Evolutionary conservation across 2,329 filamentous ascomycete species (phyloP).

Genomic region (Laburnicola sp.): DNA sequence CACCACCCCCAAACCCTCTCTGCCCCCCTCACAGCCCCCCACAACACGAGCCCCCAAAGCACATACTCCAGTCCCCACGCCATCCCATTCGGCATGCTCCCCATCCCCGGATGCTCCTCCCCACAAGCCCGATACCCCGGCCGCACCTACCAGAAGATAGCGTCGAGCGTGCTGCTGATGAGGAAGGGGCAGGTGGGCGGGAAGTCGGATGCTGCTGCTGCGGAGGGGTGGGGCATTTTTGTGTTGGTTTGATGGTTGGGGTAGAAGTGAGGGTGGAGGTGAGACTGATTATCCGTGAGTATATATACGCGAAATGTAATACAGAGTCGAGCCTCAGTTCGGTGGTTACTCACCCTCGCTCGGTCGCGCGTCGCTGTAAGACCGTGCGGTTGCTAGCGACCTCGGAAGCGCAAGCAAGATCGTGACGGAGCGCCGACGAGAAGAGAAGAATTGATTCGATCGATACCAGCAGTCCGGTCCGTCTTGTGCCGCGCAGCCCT

Average conservation of each 20-base stretch:
- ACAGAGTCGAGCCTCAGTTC: no score
- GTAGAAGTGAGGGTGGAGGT: neutral
- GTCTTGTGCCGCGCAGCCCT: no score
- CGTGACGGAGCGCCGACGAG: no score
- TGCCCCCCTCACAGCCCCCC: neutral
- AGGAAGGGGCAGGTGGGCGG: conserved; percentile 4
- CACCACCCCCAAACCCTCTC: neutral
- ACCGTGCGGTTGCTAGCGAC: no score
- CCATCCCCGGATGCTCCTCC: neutral
- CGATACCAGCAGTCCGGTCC: no score
- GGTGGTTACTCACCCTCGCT: no score
- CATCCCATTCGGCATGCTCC: neutral
- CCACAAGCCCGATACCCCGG: neutral
- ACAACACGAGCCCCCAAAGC: neutral
- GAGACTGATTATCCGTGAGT: no score
- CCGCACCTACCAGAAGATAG: neutral
- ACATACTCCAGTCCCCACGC: conserved; percentile 3
- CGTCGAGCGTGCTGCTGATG: neutral
- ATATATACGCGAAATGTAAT: no score
- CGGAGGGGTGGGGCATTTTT: neutral
- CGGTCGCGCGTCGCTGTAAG: no score
- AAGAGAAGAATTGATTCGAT: no score
- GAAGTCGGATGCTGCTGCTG: no score
- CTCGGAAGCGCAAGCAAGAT: no score
- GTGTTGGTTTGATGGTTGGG: neutral